Evolutionary conservation across 2,329 filamentous ascomycete species (phyloP), one percentile per base, ranked within the genome.

Genomic region (Diaporthe eres): DNA sequence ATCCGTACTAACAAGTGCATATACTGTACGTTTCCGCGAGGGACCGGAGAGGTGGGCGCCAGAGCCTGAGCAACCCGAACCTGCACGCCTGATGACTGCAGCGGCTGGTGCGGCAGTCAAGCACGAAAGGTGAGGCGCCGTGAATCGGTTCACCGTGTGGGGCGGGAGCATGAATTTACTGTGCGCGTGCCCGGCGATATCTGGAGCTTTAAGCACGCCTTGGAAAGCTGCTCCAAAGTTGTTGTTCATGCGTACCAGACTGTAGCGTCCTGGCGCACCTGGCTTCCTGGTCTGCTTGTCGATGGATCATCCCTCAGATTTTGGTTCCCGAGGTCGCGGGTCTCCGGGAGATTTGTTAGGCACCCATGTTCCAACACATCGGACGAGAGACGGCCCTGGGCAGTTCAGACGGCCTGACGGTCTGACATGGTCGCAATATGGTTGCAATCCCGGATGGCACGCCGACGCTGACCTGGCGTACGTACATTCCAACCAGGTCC

Each of bases 301-400:
- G 71, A 63, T 63, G 34, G 55, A 22, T 51, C 42, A 65, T 65
- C 58, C 51, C 22, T 55, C 37, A 73, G 47, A 6, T 34, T 37
- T 73, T 61, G 65, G 31, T 55, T 70, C 65, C 65, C 65, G 65
- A 55, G 42, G 65, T 55, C 65, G 65, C 65, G 65, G 49, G 49
- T 25, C 34, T 70, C 65, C 49, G 65, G 65, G 65, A 47, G 53
- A 47, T 72, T 39, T 71, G 44, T 71, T 49, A 71, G 63, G 72
- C 57, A 70, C 57, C 63, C 63, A 39, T 70, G 13, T 55, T 53
- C 44, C 65, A 42, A 55, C 28, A 74, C 63, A 58, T 60, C 55
- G 53, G 70, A 60, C 47, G 51, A 70, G 51, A 70, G 19, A 55
- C 19, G 34, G 42, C 67, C 15, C 22, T 31, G 19, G 19, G 37